Evolutionary conservation across 768 basidiomycete species (phyloP).

Genomic region (Calvatia gigantea): DNA sequence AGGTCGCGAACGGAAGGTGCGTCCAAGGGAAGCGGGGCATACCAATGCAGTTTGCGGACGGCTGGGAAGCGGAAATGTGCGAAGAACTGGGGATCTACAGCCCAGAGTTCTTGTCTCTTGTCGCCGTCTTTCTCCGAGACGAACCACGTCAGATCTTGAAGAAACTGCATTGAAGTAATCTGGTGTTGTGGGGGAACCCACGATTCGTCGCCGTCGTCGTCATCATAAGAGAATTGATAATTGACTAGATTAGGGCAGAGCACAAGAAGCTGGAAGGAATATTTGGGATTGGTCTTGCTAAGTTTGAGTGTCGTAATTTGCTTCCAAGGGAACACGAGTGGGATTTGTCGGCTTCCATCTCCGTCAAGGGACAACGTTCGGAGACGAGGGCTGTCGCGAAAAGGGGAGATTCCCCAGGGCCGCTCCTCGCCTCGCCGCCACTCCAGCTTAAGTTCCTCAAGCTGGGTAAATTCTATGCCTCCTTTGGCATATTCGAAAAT

Average conservation of each 20-base stretch:
- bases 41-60: not conserved
- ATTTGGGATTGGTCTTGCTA: not conserved
- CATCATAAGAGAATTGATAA: not conserved
- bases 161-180: not conserved
- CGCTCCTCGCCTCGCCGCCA: not conserved
- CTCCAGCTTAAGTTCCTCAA: not conserved
- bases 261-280: not conserved
- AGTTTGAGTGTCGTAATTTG: not conserved
- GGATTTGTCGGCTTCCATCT: not conserved
- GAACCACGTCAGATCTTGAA: not conserved
- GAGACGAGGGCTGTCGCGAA: not conserved
- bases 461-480: not conserved
- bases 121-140: not conserved
- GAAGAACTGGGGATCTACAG: not conserved
- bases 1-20: not conserved
- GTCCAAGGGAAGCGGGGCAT: not conserved
- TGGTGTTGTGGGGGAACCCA: not conserved
- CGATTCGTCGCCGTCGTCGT: not conserved
- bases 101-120: not conserved
- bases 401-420: not conserved
- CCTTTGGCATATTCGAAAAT: not conserved
- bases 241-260: not conserved
- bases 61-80: not conserved
- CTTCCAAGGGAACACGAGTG: not conserved
- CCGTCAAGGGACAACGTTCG: not conserved